Evolutionary conservation across 176 grass and related monocot genomes (phyloP), one percentile per base, ranked within the genome.

Genomic region (Oropetium thomaeum): DNA sequence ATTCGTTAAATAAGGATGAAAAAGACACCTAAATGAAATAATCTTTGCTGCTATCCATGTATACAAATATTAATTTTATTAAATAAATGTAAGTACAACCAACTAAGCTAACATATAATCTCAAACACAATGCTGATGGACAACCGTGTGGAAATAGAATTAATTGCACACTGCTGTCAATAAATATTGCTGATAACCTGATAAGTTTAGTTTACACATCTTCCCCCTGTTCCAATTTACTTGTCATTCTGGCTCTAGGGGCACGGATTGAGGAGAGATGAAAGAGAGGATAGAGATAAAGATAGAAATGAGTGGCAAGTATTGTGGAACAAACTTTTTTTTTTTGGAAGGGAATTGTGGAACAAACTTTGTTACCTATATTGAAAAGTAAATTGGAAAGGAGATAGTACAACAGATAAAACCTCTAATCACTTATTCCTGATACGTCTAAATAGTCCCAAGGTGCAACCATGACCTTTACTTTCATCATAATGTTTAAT

Each of bases 61-160:
- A 73, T 22, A 32, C 4, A 42, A 47, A 23, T 52, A 37, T 41
- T 53, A 61, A 40, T 9, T 67, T 25, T 49, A 69, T 25, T 62
- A 31, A 48, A 44, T 19, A 38, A 26, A 4, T 31, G 37, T 73
- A 5, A 66, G 67, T 48, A 47, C 39, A 59, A 73, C 51, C 30
- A n/a, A 73, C 51, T 28, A n/a, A 72, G 45, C 45, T 22, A 42
- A 34, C n/a, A 84, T 65, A 48, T 42, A 53, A 80, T 62, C 30
- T 73, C 49, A 37, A 73, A 54, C 6, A 26, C 25, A 49, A 32
- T 73, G 19, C 58, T 10, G 58, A 44, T 32, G 29, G 39, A 25
- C 1, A 39, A 62, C 53, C 62, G 74, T 16, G 23, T 39, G 60
- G 25, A 55, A 43, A 67, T 19, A 27, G 9, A 60, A 57, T 39